Base-by-base conservation (phyloP, 202 grass and related monocot species). In the Thinopyrum obtusiflorum region DNA sequence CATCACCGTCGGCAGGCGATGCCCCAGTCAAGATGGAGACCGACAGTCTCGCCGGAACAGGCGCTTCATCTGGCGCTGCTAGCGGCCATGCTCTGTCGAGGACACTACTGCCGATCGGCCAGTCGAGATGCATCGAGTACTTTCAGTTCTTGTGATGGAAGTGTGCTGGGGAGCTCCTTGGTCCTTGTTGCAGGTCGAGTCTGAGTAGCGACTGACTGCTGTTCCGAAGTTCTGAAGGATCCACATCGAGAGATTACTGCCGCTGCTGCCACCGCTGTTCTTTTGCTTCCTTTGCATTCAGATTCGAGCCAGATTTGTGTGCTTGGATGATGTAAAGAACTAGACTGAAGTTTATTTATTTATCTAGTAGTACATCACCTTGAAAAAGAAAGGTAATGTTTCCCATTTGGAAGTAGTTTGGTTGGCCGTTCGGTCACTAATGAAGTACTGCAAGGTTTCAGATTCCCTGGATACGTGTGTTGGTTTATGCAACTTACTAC, bases 41-140 rank as follows among this genome's bases (percentile, higher is more conserved):
- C 12, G 78, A 82, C 15, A 75, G 8, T 66, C 11, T 82, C 18
- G 40, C 64, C 29, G 77, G 17, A 73, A 28, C 32, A 46, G 33
- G 64, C 5, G 1, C 29, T 17, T 67, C 77, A 1, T 73, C 86
- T 47, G 18, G 51, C 15, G 67, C 0, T 53, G 9, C 28, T 25
- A 23, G 59, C 49, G 28, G 66, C 4, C 53, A 80, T 51, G 78
- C 82, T 82, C 78, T 78, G 17, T 65, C 86, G 12, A 82, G 78
- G 73, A 91, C 82, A 17, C 65, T 91, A 71, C 32, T 91, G 13
- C 86, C 78, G 11, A 91, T 91, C 17, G 82, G 82, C 9, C 85
- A 88, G 65, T 88, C 89, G 3, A 88, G 85, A 77, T 88, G 86
- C 89, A 91, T 91, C 15, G 89, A 91, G 77, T 91, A 82, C 44